phyloP scores from a whole-genome alignment of 2,329 filamentous ascomycete species.

The Exophiala mesophila region DNA sequence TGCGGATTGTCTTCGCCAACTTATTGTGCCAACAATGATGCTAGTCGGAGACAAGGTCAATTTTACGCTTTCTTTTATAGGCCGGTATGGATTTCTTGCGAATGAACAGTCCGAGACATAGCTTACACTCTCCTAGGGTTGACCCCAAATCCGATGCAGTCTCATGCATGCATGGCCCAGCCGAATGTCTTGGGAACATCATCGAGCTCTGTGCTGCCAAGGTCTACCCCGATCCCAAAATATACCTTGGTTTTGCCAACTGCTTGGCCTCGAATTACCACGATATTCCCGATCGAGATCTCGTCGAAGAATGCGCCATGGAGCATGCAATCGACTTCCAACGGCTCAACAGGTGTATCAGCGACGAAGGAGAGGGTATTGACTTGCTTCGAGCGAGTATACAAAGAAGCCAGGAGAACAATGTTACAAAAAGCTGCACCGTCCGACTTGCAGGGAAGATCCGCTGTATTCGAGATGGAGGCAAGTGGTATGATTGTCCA shows the following conservation, averaged over 20 bases:
- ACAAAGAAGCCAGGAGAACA: constrained; percentile 53
- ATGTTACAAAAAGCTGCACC: constrained; percentile 69
- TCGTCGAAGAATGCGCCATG: constrained; percentile 81
- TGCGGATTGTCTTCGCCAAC: constrained; percentile 69
- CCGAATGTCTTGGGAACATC: constrained; percentile 91
- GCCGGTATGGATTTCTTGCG: constrained; percentile 57
- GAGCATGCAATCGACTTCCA: constrained; percentile 86
- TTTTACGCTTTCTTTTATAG: constrained; percentile 87
- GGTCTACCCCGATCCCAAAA: constrained; percentile 58
- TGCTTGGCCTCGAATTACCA: constrained; percentile 74
- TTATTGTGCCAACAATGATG: constrained; percentile 85
- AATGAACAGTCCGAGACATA: no score
- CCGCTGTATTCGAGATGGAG: constrained; percentile 73
- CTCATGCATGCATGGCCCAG: constrained; percentile 80
- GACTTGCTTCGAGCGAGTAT: constrained; percentile 42
- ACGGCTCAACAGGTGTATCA: constrained; percentile 74
- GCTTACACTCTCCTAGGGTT: constrained; percentile 41
- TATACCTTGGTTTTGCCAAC: constrained; percentile 87
- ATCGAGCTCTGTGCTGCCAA: constrained; percentile 84
- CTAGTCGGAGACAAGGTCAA: constrained; percentile 76
- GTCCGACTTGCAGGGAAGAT: constrained; percentile 71
- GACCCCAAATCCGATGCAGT: constrained; percentile 73
- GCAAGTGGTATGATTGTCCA: constrained; percentile 47
- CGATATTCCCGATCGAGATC: constrained; percentile 69
- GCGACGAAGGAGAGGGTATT: constrained; percentile 49